Evolutionary conservation across 208 protist species (phyloP).

Genomic region (Novymonas esmeraldas): DNA sequence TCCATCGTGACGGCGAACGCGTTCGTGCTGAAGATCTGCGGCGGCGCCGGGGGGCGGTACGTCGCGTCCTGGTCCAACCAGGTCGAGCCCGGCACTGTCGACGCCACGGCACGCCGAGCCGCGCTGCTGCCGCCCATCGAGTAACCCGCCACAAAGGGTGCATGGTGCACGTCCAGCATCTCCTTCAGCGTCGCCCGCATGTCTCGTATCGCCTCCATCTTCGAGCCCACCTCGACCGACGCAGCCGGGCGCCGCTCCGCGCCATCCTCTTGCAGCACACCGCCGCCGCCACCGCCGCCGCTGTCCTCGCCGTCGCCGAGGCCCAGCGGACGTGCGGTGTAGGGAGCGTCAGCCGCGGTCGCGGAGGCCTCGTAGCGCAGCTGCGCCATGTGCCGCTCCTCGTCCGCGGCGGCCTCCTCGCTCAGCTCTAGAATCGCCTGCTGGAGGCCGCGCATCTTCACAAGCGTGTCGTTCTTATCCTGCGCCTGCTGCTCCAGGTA

Average conservation of each 20-base stretch:
- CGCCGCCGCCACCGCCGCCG: background rate
- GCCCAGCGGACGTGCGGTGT: background rate
- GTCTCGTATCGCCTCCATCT: conserved; percentile 24
- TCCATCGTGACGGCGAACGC: conserved; percentile 65
- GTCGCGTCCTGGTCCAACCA: conserved; percentile 24
- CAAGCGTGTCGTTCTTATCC: conserved; percentile 41
- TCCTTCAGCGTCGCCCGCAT: conserved; percentile 29
- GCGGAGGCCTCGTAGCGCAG: background rate
- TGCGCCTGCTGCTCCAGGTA: conserved; percentile 20
- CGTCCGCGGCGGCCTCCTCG: conserved; percentile 32
- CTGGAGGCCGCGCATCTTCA: conserved; percentile 59
- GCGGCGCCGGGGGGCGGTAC: conserved; percentile 39
- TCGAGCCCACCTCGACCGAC: conserved; percentile 6
- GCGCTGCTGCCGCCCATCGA: background rate
- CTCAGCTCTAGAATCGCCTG: conserved; percentile 44
- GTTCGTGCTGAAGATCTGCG: conserved; percentile 56
- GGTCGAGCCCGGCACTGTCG: background rate
- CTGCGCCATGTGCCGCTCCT: conserved; percentile 13
- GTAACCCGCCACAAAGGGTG: background rate
- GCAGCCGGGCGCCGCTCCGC: background rate
- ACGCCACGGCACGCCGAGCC: background rate
- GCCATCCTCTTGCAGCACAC: background rate
- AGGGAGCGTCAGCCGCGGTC: background rate
- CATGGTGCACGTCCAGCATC: conserved; percentile 25
- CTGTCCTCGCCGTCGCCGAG: background rate